Base-by-base conservation (phyloP, 768 basidiomycete genomes). In the Suillus bovinus region DNA sequence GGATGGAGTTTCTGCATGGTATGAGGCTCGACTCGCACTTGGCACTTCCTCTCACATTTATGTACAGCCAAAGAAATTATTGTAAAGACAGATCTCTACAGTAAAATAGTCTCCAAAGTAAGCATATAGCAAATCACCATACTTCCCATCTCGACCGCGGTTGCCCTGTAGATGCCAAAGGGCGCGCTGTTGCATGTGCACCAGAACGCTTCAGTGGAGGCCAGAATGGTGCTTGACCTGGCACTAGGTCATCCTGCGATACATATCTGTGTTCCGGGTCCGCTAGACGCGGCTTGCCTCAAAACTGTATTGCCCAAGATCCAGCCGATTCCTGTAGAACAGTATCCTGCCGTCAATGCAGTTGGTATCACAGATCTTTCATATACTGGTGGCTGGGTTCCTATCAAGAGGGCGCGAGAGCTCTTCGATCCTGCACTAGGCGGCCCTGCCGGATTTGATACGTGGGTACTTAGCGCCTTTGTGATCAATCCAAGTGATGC, bases 1-100 rank as follows among this genome's bases (percentile, higher is more conserved):
- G 90, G 36, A 90, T 89, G 88, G 87, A 84, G 64, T 91, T 90
- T 66, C 70, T 90, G 65, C 89, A 87, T 55, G 87, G 88, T 86
- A 66, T 41, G 69, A 54, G 22, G 41, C 44, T 7, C 7, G 4
- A 52, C 11, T 24, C 58, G 1, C 10, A 24, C 17, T 24, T 59
- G 5, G 29, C 52, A 24, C 29, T 33, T 49, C n/a, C 13, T 47
- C 41, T 29, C 49, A 55, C 31, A 29, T 63, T 46, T 44, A 22
- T 33, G 24, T 33, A 31, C 67, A 74, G 74, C 77, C 14, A 76
- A 68, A 61, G 59, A 65, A 24, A 67, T 71, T 7, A 81, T 82
- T 44, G 64, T 76, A 38, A 67, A 69, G 44, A 82, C 81, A 8
- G 67, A 65, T 46, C 66, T 83, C 22, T 82, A 79, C 66, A 64